Conservation (phyloP, 768 basidiomycete genomes). For the Strobilomyces confusus region DNA sequence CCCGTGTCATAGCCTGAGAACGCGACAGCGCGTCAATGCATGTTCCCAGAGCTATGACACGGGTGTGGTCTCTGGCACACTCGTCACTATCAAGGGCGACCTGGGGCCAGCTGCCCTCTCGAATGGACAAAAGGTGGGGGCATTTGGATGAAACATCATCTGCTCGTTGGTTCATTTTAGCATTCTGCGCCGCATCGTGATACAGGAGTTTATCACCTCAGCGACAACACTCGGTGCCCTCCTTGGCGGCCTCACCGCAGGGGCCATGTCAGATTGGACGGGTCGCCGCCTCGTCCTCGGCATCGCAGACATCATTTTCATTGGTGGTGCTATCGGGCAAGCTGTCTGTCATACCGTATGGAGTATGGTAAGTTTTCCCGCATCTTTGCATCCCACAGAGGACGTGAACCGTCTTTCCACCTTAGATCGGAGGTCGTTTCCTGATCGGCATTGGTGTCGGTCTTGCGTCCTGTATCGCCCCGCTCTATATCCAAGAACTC, state of each 20-base stretch:
- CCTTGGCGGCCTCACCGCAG: conserved; percentile 67
- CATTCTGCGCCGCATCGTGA: background rate
- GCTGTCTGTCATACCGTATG: conserved; percentile 66
- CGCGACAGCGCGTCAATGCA: background rate
- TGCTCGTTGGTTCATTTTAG: background rate
- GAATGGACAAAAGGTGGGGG: conserved; percentile 55
- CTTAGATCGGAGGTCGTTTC: conserved; percentile 66
- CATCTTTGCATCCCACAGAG: background rate
- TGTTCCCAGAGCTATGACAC: conserved; percentile 33
- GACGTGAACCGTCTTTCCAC: background rate
- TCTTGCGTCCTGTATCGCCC: conserved; percentile 72
- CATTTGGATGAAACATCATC: background rate
- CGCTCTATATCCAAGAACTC: conserved; percentile 81
- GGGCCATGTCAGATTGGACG: conserved; percentile 65
- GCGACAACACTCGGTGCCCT: conserved; percentile 76
- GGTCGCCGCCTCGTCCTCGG: conserved; percentile 64
- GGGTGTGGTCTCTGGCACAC: conserved; percentile 76
- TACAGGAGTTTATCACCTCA: conserved; percentile 75
- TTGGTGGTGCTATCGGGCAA: conserved; percentile 69
- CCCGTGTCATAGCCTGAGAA: conserved; percentile 73
- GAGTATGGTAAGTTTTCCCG: conserved; percentile 49
- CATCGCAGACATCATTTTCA: conserved; percentile 69
- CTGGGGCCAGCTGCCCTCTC: conserved; percentile 56
- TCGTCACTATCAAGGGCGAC: conserved; percentile 67
- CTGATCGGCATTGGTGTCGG: conserved; percentile 74